Conservation (phyloP, 805 yeast genomes). For the Lipomyces oligophaga region DNA sequence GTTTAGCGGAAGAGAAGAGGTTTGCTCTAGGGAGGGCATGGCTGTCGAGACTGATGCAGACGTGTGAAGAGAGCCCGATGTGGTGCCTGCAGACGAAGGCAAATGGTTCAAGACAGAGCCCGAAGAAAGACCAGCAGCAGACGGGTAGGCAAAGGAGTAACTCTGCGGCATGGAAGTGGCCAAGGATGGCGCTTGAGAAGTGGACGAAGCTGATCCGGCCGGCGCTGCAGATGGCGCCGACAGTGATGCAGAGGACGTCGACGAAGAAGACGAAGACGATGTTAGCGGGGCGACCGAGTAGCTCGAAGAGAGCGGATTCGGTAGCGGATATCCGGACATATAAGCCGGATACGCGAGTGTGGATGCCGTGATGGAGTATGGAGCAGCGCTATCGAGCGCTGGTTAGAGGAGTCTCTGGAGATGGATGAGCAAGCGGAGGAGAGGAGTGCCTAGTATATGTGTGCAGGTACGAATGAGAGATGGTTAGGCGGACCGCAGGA, state of each 20-base stretch:
- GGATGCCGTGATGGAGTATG: slow-evolving; percentile 8
- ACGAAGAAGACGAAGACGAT: neutral
- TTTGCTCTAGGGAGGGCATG: neutral
- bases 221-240: neutral
- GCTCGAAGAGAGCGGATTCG: neutral
- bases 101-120: slow-evolving; percentile 1
- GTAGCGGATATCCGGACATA: slow-evolving; percentile 1
- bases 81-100: neutral
- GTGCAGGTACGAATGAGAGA: neutral
- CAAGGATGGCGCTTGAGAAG: slow-evolving; percentile 1
- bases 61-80: neutral
- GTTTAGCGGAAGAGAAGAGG: no score
- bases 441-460: neutral
- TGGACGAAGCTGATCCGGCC: neutral
- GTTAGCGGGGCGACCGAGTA: neutral
- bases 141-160: no score
- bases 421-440: neutral
- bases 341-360: slow-evolving; percentile 4
- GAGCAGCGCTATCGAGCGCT: neutral
- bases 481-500: slow-evolving; percentile 1
- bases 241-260: neutral
- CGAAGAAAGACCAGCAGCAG: neutral
- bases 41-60: neutral
- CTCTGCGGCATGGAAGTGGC: neutral
- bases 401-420: neutral